phyloP scores from a whole-genome alignment of 176 grass and related monocot species.

The Coix lacrymajobi region DNA sequence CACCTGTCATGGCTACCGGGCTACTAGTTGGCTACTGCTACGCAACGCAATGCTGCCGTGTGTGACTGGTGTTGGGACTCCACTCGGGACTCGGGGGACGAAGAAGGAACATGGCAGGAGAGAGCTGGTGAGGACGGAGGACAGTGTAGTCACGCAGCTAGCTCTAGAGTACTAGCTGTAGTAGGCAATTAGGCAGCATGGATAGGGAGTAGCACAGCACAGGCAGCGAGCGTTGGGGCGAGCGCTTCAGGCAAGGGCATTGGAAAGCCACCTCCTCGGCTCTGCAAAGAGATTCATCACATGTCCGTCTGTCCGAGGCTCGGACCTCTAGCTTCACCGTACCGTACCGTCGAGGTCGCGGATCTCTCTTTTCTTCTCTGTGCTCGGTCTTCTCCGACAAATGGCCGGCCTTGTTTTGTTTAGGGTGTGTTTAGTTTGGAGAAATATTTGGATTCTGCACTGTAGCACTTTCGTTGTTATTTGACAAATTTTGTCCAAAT shows the following conservation, averaged over 20 bases:
- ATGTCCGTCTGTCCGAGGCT: not conserved
- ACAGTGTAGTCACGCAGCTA: not conserved
- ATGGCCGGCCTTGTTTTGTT: too few species aligned
- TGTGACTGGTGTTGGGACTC: not conserved
- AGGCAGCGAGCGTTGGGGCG: not conserved
- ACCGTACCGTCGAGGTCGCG: not conserved
- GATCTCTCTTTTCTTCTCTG: slow-evolving; percentile 1
- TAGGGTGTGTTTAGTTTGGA: too few species aligned
- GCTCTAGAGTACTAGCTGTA: not conserved
- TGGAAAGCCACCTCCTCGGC: slow-evolving; percentile 16
- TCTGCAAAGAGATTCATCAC: slow-evolving; percentile 43
- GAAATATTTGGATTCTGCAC: too few species aligned
- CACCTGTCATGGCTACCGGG: not conserved
- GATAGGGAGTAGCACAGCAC: not conserved
- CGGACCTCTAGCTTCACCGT: not conserved
- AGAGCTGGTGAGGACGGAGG: not conserved
- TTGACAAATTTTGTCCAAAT: too few species aligned
- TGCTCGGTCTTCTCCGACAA: not conserved
- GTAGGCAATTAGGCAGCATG: slow-evolving; percentile 14
- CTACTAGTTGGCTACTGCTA: not conserved
- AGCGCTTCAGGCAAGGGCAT: slow-evolving; percentile 21
- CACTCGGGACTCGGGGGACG: too few species aligned
- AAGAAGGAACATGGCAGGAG: slow-evolving; percentile 21
- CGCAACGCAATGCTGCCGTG: not conserved
- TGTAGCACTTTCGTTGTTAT: too few species aligned